phyloP scores from a whole-genome alignment of 495 filamentous ascomycete genomes.

The Xeromyces bisporus region DNA sequence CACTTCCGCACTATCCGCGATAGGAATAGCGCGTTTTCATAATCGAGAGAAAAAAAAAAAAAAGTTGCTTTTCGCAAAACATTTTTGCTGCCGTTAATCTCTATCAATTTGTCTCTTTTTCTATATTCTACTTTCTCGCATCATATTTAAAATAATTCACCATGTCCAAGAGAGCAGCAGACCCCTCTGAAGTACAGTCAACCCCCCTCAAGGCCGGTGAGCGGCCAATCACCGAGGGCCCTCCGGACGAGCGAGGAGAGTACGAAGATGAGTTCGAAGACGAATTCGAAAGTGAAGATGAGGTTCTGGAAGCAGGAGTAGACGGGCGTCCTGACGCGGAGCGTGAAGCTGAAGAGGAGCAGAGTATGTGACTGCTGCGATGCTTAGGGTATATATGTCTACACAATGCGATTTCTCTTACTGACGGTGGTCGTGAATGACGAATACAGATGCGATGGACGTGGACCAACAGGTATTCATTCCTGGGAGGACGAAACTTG shows the following conservation, averaged over 20 bases:
- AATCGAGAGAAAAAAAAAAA: neutral
- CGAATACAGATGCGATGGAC: slow-evolving; percentile 73
- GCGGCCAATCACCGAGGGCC: slow-evolving; percentile 34
- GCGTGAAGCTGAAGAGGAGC: slow-evolving; percentile 67
- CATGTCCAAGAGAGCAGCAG: slow-evolving; percentile 57
- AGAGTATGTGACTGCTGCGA: slow-evolving; percentile 23
- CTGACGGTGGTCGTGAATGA: too few relatives aligned
- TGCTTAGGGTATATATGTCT: too few relatives aligned
- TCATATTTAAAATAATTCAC: too few relatives aligned
- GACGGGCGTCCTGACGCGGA: slow-evolving; percentile 88
- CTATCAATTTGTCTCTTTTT: too few relatives aligned
- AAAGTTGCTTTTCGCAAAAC: too few relatives aligned
- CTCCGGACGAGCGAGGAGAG: slow-evolving; percentile 54
- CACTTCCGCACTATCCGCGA: neutral
- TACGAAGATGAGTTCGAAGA: slow-evolving; percentile 96
- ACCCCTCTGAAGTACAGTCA: slow-evolving; percentile 35
- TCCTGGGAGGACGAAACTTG: slow-evolving; percentile 71
- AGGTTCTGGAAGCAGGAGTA: slow-evolving; percentile 85
- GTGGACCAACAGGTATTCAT: slow-evolving; percentile 87
- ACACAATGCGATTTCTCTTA: too few relatives aligned
- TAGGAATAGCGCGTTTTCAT: neutral
- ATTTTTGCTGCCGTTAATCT: too few relatives aligned
- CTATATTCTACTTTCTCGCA: slow-evolving; percentile 3
- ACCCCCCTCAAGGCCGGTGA: slow-evolving; percentile 52
- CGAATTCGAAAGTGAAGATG: slow-evolving; percentile 92